Evolutionary conservation across 2,329 filamentous ascomycete species (phyloP).

Genomic region (Paraphoma chrysanthemicola): DNA sequence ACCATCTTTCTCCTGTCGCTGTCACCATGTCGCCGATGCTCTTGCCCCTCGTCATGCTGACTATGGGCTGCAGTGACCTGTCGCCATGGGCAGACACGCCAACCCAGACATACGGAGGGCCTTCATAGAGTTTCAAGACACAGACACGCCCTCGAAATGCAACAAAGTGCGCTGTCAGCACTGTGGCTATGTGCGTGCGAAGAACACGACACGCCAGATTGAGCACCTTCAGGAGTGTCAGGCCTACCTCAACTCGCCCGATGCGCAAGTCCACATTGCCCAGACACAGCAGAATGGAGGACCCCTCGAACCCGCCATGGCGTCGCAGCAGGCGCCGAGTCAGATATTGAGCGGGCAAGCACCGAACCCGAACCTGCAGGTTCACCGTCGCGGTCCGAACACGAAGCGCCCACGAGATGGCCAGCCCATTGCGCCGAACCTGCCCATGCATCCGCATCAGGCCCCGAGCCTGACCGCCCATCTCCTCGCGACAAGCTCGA

Average conservation of each 20-base stretch:
- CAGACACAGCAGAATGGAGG: constrained; percentile 23
- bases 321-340: constrained; percentile 22
- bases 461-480: constrained; percentile 63
- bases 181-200: constrained; percentile 58
- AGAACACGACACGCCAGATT: constrained; percentile 60
- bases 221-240: constrained; percentile 57
- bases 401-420: constrained; percentile 48
- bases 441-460: constrained; percentile 26
- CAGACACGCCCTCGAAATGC: constrained; percentile 54
- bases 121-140: constrained; percentile 49
- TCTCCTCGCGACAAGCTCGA: constrained; percentile 59
- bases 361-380: constrained; percentile 57
- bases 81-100: constrained; percentile 43
- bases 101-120: constrained; percentile 52
- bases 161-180: constrained; percentile 58
- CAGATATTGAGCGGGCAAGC: constrained; percentile 55
- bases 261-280: constrained; percentile 48
- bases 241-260: constrained; percentile 52
- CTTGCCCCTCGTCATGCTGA: constrained; percentile 17
- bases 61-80: constrained; percentile 10
- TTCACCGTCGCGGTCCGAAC: constrained; percentile 53
- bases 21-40: neutral
- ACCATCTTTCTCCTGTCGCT: too few species aligned
- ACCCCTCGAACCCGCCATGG: constrained; percentile 19
- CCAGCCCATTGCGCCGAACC: constrained; percentile 43